These are phyloP conservation scores for Calonectria pauciramosa DNA, from an alignment of 2,329 filamentous ascomycete genomes.

Conservation along the genomic window DNA sequence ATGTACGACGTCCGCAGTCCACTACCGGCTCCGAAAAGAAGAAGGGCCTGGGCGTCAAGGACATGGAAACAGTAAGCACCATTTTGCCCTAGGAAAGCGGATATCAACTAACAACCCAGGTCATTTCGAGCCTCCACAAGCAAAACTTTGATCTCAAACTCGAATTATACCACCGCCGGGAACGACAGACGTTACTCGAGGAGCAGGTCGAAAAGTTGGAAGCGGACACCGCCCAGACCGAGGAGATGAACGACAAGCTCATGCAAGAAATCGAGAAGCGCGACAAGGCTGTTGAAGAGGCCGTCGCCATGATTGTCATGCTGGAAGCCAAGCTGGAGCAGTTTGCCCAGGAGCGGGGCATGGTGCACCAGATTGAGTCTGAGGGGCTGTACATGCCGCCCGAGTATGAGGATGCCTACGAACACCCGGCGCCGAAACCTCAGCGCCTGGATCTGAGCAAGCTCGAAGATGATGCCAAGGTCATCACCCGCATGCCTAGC, in stretches of 20 bases:
- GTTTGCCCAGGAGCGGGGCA: slow-evolving; percentile 66
- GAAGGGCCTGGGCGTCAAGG: slow-evolving; percentile 73
- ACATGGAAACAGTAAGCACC: slow-evolving; percentile 73
- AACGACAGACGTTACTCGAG: slow-evolving; percentile 73
- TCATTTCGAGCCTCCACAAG: slow-evolving; percentile 78
- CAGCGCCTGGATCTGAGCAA: slow-evolving; percentile 33
- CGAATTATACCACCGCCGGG: slow-evolving; percentile 77
- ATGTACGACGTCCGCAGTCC: slow-evolving; percentile 58
- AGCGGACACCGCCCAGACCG: slow-evolving; percentile 65
- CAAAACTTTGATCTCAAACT: slow-evolving; percentile 84
- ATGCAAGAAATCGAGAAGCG: slow-evolving; percentile 74
- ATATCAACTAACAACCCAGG: slow-evolving; percentile 54
- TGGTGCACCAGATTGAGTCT: slow-evolving; percentile 65
- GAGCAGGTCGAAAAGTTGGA: slow-evolving; percentile 69
- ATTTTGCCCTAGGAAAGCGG: background rate
- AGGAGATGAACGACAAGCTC: slow-evolving; percentile 71
- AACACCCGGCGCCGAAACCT: slow-evolving; percentile 37
- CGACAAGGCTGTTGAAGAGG: slow-evolving; percentile 79
- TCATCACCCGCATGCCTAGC: slow-evolving; percentile 72
- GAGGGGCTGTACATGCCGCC: slow-evolving; percentile 53
- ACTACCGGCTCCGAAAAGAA: slow-evolving; percentile 60
- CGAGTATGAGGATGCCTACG: slow-evolving; percentile 46
- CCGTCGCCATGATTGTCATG: slow-evolving; percentile 76
- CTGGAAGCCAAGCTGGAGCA: slow-evolving; percentile 73
- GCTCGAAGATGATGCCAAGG: slow-evolving; percentile 51